phyloP scores from a whole-genome alignment of 352 stramenopile species.

The Elongisporangium anandrum region DNA sequence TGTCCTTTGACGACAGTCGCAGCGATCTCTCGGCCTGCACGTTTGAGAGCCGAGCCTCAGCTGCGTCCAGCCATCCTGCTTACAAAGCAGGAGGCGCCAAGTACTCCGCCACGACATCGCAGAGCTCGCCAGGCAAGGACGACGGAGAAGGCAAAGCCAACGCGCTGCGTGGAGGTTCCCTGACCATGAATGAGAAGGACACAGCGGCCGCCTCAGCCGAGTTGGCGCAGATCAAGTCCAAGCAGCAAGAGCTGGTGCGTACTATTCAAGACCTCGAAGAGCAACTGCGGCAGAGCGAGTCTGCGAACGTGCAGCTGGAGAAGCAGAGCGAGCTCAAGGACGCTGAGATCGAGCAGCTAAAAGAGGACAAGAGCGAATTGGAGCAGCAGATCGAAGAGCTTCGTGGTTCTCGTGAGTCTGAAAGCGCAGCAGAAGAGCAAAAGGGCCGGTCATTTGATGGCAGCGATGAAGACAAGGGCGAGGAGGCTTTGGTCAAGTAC shows the following conservation, averaged over 20 bases:
- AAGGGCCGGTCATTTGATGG: background rate
- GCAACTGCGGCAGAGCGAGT: constrained; percentile 47
- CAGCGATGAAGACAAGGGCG: constrained; percentile 18
- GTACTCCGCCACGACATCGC: constrained; percentile 9
- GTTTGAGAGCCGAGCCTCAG: constrained; percentile 47
- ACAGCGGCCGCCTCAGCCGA: constrained; percentile 6
- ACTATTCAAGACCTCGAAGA: constrained; percentile 45
- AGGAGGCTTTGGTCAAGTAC: constrained; percentile 42
- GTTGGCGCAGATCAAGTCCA: constrained; percentile 5
- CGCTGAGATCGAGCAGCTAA: constrained; percentile 36
- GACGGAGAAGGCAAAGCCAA: constrained; percentile 12
- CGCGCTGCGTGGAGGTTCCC: constrained; percentile 6
- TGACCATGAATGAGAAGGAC: constrained; percentile 10
- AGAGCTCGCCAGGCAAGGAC: constrained; percentile 9
- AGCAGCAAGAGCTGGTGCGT: constrained; percentile 36
- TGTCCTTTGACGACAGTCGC: constrained; percentile 46
- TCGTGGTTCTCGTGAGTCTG: background rate
- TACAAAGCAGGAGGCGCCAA: constrained; percentile 1
- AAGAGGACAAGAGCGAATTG: constrained; percentile 28
- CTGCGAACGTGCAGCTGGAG: constrained; percentile 52
- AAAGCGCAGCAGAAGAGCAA: background rate
- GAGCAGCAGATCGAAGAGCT: constrained; percentile 14
- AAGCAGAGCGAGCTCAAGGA: constrained; percentile 44
- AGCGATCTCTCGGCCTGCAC: constrained; percentile 66
- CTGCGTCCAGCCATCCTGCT: constrained; percentile 17